Evolutionary conservation across 176 grass and related monocot species (phyloP), one percentile per base, ranked within the genome.

Genomic region (Triticum timopheevii): DNA sequence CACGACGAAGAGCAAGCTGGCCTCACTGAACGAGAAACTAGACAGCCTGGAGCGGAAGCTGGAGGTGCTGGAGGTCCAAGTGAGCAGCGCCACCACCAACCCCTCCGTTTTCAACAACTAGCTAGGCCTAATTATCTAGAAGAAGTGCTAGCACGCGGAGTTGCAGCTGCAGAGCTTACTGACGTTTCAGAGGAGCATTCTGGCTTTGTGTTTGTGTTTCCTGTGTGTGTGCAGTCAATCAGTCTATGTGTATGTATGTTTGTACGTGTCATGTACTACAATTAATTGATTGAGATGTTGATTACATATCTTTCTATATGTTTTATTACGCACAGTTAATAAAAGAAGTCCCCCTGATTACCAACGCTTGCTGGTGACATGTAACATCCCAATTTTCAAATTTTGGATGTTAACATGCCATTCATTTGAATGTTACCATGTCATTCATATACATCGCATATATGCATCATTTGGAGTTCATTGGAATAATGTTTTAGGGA

Each of bases 1-100:
- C 65, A 98, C 96, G 12, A 98, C 96, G 0, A 98, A 98, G 93
- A 93, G 96, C 84, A 98, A 98, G 78, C 66, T 96, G 54, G 96
- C 96, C 1, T 83, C 88, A 7, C 25, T 98, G 85, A 98, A 96
- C 52, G 92, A 98, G 71, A 98, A 98, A 75, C 92, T 95, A 6
- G 96, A 98, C 87, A 83, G 79, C 81, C 85, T 98, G 54, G 96
- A 98, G 92, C 90, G 88, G 45, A 93, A 93, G 79, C 84, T 98
- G 30, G 90, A 98, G 88, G 96, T 95, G 68, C 92, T 98, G 30
- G 93, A 98, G 65, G 93, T 98, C 16, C 96, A 98, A 92, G 96
- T 98, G 63, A 94, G 96, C 88, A 98, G 92, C 70, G 96, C 93
- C 15, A 94, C 92, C 27, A 91, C 93, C 84, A 98, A 98, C 84